phyloP scores from a whole-genome alignment of 192 early-diverging fungal species.

The Geranomyces variabilis region DNA sequence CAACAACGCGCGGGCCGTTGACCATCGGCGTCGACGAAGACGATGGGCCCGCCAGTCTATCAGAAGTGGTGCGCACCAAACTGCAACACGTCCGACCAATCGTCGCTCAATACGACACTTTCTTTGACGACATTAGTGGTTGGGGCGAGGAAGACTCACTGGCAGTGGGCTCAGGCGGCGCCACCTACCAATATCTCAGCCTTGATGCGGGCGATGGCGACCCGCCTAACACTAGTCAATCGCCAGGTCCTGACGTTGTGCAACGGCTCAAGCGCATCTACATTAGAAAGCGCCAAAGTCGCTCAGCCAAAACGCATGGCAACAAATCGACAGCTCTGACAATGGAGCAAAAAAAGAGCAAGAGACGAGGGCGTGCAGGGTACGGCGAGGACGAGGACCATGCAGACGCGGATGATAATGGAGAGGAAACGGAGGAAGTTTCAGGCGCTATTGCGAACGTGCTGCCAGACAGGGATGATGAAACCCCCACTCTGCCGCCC shows the following conservation, averaged over 20 bases:
- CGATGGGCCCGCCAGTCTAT: background rate
- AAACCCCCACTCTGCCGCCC: background rate
- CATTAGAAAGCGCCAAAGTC: background rate
- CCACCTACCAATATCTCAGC: conserved; percentile 10
- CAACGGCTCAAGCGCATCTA: background rate
- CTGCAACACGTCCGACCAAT: background rate
- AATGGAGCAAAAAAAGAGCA: background rate
- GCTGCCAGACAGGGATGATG: background rate
- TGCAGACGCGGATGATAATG: background rate
- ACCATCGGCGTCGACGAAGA: background rate
- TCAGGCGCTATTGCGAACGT: background rate
- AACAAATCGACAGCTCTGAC: background rate
- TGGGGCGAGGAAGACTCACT: background rate
- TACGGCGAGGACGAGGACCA: conserved; percentile 1
- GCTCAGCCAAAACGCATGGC: background rate
- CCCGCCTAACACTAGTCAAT: background rate
- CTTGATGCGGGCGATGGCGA: background rate
- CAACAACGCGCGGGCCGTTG: background rate
- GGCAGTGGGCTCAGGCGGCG: background rate
- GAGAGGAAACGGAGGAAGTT: background rate
- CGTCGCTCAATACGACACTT: conserved; percentile 1
- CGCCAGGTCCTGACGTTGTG: conserved; percentile 8
- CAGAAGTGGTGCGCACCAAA: background rate
- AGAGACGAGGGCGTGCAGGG: background rate
- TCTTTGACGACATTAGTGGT: conserved; percentile 16